A percentile compares a stretch with the other conserved stretches of the same genome.
Conservation (phyloP, 257 asterid species). For the Lantana camara region DNA sequence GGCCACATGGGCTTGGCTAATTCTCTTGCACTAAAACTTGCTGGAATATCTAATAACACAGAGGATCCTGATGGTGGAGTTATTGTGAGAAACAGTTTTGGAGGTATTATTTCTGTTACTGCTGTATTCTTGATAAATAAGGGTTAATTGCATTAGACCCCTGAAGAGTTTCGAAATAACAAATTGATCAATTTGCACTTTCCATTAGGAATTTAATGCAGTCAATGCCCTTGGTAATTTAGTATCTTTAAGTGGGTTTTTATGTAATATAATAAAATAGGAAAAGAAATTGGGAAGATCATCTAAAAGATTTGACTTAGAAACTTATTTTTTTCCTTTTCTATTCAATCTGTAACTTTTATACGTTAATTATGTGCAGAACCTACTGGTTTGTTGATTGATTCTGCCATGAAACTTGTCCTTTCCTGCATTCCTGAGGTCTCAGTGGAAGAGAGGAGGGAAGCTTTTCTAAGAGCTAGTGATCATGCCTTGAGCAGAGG, state of each 20-base stretch:
- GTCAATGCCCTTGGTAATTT: no score
- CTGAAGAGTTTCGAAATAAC: no score
- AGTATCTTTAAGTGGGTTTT: no score
- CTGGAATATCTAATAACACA: constrained; percentile 61
- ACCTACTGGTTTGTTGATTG: constrained; percentile 87
- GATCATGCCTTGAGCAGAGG: constrained; percentile 77
- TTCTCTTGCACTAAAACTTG: constrained; percentile 73
- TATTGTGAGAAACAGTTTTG: constrained; percentile 54
- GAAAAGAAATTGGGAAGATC: no score
- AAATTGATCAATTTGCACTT: no score
- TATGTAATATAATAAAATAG: no score
- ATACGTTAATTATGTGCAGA: constrained; percentile 56
- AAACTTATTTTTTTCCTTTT: no score
- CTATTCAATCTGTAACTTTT: no score
- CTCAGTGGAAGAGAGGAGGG: constrained; percentile 76
- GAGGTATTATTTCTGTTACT: constrained; percentile 51
- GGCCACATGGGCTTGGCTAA: constrained; percentile 99
- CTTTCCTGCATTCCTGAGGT: constrained; percentile 66
- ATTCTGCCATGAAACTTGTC: constrained; percentile 92
- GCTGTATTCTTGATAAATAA: constrained; percentile 14
- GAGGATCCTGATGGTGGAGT: constrained; percentile 76
- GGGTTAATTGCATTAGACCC: neutral
- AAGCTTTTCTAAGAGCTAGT: constrained; percentile 81
- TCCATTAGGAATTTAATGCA: no score
- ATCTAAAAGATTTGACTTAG: no score